phyloP scores from a whole-genome alignment of 140 eudicot species.

The Bidens hawaiensis region DNA sequence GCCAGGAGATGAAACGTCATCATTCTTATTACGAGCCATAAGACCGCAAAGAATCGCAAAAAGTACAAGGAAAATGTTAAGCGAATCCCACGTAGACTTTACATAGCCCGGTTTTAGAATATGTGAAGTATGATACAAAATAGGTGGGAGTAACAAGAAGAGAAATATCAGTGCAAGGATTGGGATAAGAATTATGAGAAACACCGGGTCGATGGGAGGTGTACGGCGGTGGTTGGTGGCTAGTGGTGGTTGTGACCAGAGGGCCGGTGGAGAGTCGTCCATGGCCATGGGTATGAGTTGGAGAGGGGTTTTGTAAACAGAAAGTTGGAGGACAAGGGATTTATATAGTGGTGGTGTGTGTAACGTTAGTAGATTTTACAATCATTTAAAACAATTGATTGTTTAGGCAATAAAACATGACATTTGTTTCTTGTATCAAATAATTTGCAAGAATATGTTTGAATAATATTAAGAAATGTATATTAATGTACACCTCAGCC shows the following conservation, averaged over 20 bases:
- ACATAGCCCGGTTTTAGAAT: conserved; percentile 49
- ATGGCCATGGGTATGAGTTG: conserved; percentile 37
- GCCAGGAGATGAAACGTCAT: conserved; percentile 34
- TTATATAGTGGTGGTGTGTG: conserved; percentile 15
- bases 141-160: conserved; percentile 45
- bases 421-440: conserved; percentile 11
- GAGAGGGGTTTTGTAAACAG: too few species aligned
- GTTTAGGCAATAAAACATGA: conserved; percentile 26
- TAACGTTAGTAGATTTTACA: background rate
- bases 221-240: conserved; percentile 38
- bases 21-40: conserved; percentile 53
- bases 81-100: conserved; percentile 64
- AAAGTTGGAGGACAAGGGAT: background rate
- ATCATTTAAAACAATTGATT: background rate
- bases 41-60: conserved; percentile 78
- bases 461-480: background rate
- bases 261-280: conserved; percentile 38
- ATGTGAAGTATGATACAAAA: conserved; percentile 42
- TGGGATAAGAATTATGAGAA: conserved; percentile 54
- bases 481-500: background rate
- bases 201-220: conserved; percentile 45
- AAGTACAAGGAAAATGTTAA: conserved; percentile 51
- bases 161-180: conserved; percentile 33
- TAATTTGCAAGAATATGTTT: conserved; percentile 1
- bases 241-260: conserved; percentile 47